These are phyloP conservation scores for Murraya koenigii DNA, from an alignment of 345 rosid species.

Conservation along the genomic window DNA sequence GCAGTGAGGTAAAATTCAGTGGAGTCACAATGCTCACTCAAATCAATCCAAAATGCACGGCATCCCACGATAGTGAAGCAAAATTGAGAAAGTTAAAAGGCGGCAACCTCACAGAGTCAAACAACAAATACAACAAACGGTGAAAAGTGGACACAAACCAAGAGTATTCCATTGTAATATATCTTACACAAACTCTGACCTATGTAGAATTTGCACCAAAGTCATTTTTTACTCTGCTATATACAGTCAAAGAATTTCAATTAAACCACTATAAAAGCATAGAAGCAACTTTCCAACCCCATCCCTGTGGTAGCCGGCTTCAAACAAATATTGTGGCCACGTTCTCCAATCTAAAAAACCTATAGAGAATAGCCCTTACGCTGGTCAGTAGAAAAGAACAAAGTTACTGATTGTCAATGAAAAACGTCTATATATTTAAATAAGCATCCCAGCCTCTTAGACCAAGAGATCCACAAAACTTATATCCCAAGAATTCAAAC, in stretches of 20 bases:
- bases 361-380: constrained; percentile 15
- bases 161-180: background rate
- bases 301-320: background rate
- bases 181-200: too few relatives aligned
- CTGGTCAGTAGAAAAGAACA: background rate
- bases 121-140: too few relatives aligned
- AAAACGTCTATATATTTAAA: background rate
- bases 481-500: background rate
- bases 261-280: background rate
- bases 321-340: background rate
- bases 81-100: too few relatives aligned
- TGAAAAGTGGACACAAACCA: background rate
- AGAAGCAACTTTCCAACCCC: background rate
- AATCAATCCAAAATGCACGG: too few relatives aligned
- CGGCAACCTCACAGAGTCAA: too few relatives aligned
- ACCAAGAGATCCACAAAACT: background rate
- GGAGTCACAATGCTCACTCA: too few relatives aligned
- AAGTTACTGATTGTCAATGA: background rate
- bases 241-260: background rate
- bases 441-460: background rate
- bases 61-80: too few relatives aligned
- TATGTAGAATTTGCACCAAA: background rate
- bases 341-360: constrained; percentile 19
- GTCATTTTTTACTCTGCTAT: background rate
- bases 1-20: too few relatives aligned